phyloP scores from a whole-genome alignment of 495 filamentous ascomycete species.

The Thozetella sp. region DNA sequence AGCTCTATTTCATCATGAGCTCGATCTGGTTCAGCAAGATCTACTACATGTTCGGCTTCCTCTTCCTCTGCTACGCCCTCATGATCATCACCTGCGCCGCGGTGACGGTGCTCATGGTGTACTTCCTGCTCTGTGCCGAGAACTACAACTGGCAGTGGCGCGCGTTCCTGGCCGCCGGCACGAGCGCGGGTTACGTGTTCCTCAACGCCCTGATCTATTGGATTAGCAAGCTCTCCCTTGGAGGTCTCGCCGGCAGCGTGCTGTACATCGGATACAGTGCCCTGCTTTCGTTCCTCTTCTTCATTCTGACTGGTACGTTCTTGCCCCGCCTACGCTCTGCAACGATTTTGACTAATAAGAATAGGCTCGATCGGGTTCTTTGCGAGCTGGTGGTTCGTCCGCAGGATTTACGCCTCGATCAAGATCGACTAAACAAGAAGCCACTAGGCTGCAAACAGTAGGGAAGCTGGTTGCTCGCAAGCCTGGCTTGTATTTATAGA shows the following conservation, averaged over 20 bases:
- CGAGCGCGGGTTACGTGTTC: constrained; percentile 88
- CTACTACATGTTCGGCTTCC: constrained; percentile 99
- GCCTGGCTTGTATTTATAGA: constrained; percentile 13
- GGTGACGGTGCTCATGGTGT: constrained; percentile 88
- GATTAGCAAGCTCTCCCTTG: constrained; percentile 80
- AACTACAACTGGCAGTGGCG: constrained; percentile 99
- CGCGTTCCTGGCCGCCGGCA: constrained; percentile 84
- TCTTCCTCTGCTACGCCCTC: constrained; percentile 95
- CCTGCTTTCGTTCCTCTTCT: constrained; percentile 87
- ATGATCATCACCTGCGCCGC: constrained; percentile 96
- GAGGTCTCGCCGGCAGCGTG: constrained; percentile 81
- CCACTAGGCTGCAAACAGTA: no score
- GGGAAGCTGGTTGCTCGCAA: background rate
- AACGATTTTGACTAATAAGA: constrained; percentile 16
- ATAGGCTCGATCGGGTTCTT: constrained; percentile 94
- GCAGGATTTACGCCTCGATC: constrained; percentile 92
- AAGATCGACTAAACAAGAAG: constrained; percentile 74
- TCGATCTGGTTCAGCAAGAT: constrained; percentile 97
- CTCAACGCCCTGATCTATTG: constrained; percentile 86
- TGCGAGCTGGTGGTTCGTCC: constrained; percentile 88
- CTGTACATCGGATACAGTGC: constrained; percentile 93
- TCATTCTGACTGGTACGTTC: constrained; percentile 85
- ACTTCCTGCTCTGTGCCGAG: constrained; percentile 92
- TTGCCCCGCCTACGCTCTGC: background rate
- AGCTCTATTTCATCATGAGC: constrained; percentile 98